These are phyloP conservation scores for Coemansia sp. DNA, from an alignment of 192 early-diverging fungal species.

Conservation along the genomic window DNA sequence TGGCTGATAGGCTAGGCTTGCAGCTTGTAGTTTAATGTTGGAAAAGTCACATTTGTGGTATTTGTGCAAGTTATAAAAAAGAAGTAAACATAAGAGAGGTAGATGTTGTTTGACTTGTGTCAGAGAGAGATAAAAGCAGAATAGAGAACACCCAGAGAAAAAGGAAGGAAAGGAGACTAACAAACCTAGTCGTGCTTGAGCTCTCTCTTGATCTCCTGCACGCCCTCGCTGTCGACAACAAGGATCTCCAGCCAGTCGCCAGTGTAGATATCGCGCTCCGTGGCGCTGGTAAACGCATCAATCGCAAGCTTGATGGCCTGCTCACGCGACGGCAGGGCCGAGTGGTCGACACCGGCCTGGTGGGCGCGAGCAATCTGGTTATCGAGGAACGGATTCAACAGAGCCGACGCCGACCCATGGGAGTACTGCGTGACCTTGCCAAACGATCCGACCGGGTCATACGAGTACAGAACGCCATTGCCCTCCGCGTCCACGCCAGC, in stretches of 20 bases:
- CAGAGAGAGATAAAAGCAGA: background rate
- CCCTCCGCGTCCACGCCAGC: conserved; percentile 90
- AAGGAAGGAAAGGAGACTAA: conserved; percentile 2
- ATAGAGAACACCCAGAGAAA: background rate
- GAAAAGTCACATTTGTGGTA: no score
- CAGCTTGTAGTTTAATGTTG: no score
- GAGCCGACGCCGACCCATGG: conserved; percentile 80
- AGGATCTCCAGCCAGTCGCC: conserved; percentile 95
- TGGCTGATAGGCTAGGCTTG: no score
- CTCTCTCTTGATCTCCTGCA: conserved; percentile 68
- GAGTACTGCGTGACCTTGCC: conserved; percentile 76
- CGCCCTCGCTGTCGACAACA: conserved; percentile 76
- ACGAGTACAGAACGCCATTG: conserved; percentile 86
- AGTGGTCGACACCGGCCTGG: conserved; percentile 46
- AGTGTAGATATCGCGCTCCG: conserved; percentile 99
- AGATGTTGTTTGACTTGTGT: no score
- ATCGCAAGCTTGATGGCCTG: conserved; percentile 79
- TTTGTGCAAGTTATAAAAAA: no score
- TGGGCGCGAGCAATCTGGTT: conserved; percentile 86
- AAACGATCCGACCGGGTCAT: conserved; percentile 92
- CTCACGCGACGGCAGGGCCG: conserved; percentile 14
- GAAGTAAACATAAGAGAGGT: no score
- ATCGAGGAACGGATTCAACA: conserved; percentile 98
- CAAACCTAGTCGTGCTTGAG: conserved; percentile 90
- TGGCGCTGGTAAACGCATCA: conserved; percentile 94